phyloP scores from a whole-genome alignment of 2,329 filamentous ascomycete species.

The Cladosporium sp. region DNA sequence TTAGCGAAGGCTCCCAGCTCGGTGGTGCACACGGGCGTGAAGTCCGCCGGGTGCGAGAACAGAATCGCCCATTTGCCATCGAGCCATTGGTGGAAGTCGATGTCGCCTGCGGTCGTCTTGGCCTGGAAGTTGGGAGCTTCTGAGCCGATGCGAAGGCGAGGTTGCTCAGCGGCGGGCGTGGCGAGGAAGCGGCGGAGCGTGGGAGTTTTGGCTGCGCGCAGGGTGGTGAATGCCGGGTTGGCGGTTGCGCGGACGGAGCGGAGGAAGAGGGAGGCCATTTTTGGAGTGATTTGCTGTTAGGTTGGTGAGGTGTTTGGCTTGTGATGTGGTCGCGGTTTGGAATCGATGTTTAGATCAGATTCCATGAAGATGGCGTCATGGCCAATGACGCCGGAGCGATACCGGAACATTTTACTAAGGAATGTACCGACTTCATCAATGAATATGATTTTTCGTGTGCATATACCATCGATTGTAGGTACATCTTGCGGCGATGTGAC shows the following conservation, averaged over 20 bases:
- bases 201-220: slow-evolving; percentile 12
- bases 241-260: slow-evolving; percentile 14
- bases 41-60: slow-evolving; percentile 84
- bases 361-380: slow-evolving; percentile 15
- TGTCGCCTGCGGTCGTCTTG: slow-evolving; percentile 72
- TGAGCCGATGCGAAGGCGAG: slow-evolving; percentile 48
- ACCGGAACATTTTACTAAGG: not conserved
- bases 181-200: slow-evolving; percentile 35
- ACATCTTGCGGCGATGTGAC: not conserved
- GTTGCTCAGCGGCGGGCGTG: slow-evolving; percentile 35
- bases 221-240: slow-evolving; percentile 14
- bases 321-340: not conserved
- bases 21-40: slow-evolving; percentile 93
- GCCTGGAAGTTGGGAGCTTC: slow-evolving; percentile 81
- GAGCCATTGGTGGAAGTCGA: slow-evolving; percentile 82
- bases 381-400: not conserved
- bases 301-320: not conserved
- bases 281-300: not conserved
- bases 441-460: not conserved
- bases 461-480: not conserved
- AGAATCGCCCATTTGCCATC: slow-evolving; percentile 78
- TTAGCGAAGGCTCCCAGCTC: slow-evolving; percentile 93
- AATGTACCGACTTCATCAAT: not conserved
- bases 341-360: not conserved
- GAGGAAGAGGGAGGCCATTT: slow-evolving; percentile 17